Evolutionary conservation across 805 yeast species (phyloP), one percentile per base, ranked within the genome.

Genomic region (Helenozyma baotianmanensis): DNA sequence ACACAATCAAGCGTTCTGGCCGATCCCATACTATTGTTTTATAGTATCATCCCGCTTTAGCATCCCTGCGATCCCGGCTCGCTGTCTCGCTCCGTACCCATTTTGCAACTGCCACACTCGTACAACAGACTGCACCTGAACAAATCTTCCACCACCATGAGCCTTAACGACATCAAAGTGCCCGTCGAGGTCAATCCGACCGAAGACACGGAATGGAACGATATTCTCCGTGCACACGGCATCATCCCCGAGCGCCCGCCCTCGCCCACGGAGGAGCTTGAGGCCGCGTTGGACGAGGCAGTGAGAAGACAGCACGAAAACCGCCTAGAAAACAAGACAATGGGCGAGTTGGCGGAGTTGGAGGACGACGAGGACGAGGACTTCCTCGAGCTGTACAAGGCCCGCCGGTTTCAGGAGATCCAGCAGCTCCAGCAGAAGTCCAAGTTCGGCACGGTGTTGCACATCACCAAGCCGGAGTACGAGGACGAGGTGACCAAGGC

Each of bases 121-220:
- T n/a, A n/a, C n/a, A n/a, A n/a, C n/a, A n/a, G n/a, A n/a, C n/a
- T n/a, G n/a, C n/a, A n/a, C n/a, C n/a, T n/a, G n/a, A n/a, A n/a
- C n/a, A n/a, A n/a, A n/a, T n/a, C n/a, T n/a, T n/a, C 19, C 21
- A n/a, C 25, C n/a, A 23, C 30, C 25, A 41, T 41, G 44, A 43
- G 40, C 23, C 33, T 47, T 30, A 39, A 43, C 26, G 79, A 77
- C 39, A 76, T 78, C 21, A 73, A 80, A 63, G 69, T 82, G 34
- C 86, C 80, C 45, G 88, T 88, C 30, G 86, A 88, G 59, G 96
- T 89, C 34, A 89, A 92, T 60, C 97, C 96, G 22, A 76, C 75
- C 41, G 99, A 92, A 60, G 99, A 92, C 56, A 92, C 98, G 0
- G 98, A 92, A 58, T 92, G 99, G 98, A 92, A 92, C 55, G 99